Percentiles rank a stretch among this genome's conserved stretches.
phyloP scores from a whole-genome alignment of 768 basidiomycete species.

The Lepiota venenata region DNA sequence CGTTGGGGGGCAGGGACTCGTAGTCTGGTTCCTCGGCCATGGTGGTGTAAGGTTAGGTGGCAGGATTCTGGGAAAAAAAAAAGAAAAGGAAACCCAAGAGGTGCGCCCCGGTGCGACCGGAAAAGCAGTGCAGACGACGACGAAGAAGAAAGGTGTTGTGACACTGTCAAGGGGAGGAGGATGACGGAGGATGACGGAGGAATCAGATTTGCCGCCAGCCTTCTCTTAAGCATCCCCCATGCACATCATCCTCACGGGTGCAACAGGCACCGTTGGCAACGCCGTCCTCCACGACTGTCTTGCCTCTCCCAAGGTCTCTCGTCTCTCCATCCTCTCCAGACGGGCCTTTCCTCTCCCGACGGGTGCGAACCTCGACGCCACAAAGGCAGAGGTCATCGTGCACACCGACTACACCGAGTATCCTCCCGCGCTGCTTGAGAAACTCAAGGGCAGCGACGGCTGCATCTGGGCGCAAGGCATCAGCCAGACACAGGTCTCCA shows the following conservation, averaged over 20 bases:
- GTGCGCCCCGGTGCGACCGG: neutral
- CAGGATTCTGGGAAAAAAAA: neutral
- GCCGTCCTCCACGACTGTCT: constrained; percentile 21
- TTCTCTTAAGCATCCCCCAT: constrained; percentile 22
- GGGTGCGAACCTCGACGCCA: constrained; percentile 17
- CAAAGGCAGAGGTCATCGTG: constrained; percentile 20
- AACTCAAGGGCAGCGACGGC: constrained; percentile 21
- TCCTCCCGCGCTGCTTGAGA: constrained; percentile 11
- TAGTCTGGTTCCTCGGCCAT: constrained; percentile 19
- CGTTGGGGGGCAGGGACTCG: constrained; percentile 53
- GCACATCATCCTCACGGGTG: constrained; percentile 20
- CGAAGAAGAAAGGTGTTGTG: neutral
- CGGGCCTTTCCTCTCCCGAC: too few species aligned
- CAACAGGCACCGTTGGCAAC: constrained; percentile 22
- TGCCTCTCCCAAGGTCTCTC: constrained; percentile 18
- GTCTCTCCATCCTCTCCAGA: constrained; percentile 23
- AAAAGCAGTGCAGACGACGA: neutral
- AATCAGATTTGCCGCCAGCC: too few species aligned
- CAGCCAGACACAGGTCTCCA: constrained; percentile 20
- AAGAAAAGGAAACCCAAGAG: neutral
- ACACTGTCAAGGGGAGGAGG: too few species aligned
- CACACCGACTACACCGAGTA: constrained; percentile 21
- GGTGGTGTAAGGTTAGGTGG: neutral
- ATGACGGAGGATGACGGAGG: too few species aligned
- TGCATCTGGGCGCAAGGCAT: constrained; percentile 27